Percentiles rank a stretch among this genome's conserved stretches.
phyloP scores from a whole-genome alignment of 2,329 filamentous ascomycete species.

The Geosmithia flava region DNA sequence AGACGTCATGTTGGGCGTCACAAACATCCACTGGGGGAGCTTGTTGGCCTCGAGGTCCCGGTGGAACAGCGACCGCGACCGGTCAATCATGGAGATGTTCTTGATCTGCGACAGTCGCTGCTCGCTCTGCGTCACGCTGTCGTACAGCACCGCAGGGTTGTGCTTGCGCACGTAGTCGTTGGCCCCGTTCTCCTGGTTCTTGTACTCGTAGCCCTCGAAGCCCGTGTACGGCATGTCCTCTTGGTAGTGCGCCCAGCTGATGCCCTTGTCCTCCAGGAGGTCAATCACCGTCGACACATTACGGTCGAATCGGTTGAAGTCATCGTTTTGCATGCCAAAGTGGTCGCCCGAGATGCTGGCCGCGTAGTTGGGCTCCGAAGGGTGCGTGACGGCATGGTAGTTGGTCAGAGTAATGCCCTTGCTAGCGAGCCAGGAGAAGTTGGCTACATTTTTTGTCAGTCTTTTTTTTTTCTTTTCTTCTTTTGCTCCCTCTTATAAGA shows the following conservation, averaged over 20 bases:
- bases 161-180: slow-evolving; percentile 81
- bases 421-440: slow-evolving; percentile 13
- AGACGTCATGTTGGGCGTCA: slow-evolving; percentile 64
- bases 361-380: slow-evolving; percentile 66
- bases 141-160: slow-evolving; percentile 54
- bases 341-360: slow-evolving; percentile 57
- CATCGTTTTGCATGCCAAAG: slow-evolving; percentile 60
- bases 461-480: too few species aligned
- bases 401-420: slow-evolving; percentile 18
- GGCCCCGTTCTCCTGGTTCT: slow-evolving; percentile 51
- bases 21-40: slow-evolving; percentile 62
- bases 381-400: slow-evolving; percentile 53
- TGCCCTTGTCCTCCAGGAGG: slow-evolving; percentile 50
- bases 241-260: slow-evolving; percentile 63
- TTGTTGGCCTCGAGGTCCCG: slow-evolving; percentile 48
- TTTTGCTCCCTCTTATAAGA: background rate
- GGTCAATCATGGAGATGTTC: slow-evolving; percentile 41
- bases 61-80: slow-evolving; percentile 44
- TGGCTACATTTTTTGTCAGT: slow-evolving; percentile 7
- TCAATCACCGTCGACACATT: slow-evolving; percentile 60
- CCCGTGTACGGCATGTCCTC: slow-evolving; percentile 68
- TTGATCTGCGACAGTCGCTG: slow-evolving; percentile 58
- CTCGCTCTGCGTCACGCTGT: slow-evolving; percentile 46
- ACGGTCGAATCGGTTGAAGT: slow-evolving; percentile 41
- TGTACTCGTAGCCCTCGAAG: slow-evolving; percentile 51